These are phyloP conservation scores for Amylostereum chailletii DNA, from an alignment of 1,284 basidiomycete genomes.

Conservation along the genomic window DNA sequence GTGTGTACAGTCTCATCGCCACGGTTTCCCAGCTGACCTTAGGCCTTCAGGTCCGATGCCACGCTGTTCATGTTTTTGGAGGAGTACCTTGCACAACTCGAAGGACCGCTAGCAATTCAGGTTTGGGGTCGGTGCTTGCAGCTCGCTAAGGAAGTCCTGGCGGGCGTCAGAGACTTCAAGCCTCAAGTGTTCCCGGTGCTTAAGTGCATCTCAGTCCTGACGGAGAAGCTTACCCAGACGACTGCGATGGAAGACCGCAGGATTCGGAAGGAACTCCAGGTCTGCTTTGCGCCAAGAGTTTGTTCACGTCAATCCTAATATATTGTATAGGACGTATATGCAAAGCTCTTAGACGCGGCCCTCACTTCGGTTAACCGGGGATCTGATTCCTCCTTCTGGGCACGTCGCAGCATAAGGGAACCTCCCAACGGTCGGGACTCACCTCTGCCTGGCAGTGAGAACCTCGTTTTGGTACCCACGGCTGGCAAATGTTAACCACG, in stretches of 20 bases:
- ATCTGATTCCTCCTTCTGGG: constrained; percentile 75
- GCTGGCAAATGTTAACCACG: constrained; percentile 1
- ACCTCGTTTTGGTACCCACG: background rate
- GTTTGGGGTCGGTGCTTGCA: constrained; percentile 81
- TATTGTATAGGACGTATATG: constrained; percentile 62
- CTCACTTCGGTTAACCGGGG: constrained; percentile 65
- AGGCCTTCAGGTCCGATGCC: constrained; percentile 45
- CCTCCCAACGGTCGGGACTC: constrained; percentile 59
- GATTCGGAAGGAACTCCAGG: constrained; percentile 86
- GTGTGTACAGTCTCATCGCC: constrained; percentile 32
- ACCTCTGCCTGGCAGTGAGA: constrained; percentile 42
- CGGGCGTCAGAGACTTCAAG: constrained; percentile 55
- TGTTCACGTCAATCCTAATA: background rate
- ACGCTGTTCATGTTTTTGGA: constrained; percentile 82
- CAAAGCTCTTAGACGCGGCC: constrained; percentile 79
- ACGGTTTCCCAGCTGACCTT: background rate
- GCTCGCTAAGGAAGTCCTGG: constrained; percentile 73
- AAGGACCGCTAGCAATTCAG: constrained; percentile 85
- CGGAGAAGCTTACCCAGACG: constrained; percentile 82
- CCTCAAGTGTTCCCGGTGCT: constrained; percentile 68
- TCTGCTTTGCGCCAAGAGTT: constrained; percentile 17
- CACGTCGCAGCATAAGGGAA: constrained; percentile 60
- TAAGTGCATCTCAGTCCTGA: constrained; percentile 69
- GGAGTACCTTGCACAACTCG: constrained; percentile 76
- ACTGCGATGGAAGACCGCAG: constrained; percentile 85